Evolutionary conservation across 2,329 filamentous ascomycete genomes (phyloP).

Genomic region (Simplicillium sp.): DNA sequence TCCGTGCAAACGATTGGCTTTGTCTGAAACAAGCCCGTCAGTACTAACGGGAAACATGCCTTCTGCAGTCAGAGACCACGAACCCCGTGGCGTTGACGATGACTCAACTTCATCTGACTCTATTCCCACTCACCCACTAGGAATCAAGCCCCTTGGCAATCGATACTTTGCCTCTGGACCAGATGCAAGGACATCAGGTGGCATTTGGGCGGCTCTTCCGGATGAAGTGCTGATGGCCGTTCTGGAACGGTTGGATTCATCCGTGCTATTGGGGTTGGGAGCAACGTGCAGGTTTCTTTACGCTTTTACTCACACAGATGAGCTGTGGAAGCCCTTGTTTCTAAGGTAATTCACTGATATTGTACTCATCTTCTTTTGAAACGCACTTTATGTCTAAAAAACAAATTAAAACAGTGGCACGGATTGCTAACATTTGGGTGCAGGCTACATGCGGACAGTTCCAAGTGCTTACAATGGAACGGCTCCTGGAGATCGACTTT

Average conservation of each 20-base stretch:
- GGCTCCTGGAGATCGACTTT: slow-evolving; percentile 80
- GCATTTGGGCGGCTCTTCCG: slow-evolving; percentile 57
- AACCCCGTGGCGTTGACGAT: no score
- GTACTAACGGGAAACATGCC: no score
- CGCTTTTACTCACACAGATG: slow-evolving; percentile 75
- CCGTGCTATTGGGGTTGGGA: slow-evolving; percentile 55
- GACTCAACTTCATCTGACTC: slow-evolving; percentile 21
- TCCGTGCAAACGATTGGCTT: no score
- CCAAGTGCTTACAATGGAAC: slow-evolving; percentile 44
- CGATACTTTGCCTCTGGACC: slow-evolving; percentile 55
- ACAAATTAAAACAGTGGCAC: no score
- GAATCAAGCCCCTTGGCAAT: slow-evolving; percentile 82
- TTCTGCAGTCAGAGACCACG: no score
- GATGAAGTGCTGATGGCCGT: slow-evolving; percentile 73
- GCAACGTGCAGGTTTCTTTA: slow-evolving; percentile 77
- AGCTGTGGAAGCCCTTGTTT: slow-evolving; percentile 82
- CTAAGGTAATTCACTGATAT: no score
- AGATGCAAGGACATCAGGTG: slow-evolving; percentile 59
- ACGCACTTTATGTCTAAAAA: no score
- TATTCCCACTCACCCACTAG: slow-evolving; percentile 71
- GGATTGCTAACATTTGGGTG: no score
- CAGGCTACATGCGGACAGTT: neutral
- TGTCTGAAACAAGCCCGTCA: no score
- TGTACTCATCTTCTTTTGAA: no score
- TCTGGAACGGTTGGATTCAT: slow-evolving; percentile 63